A percentile compares a stretch with the other conserved stretches of the same genome.
Evolutionary conservation across 1,139 yeast species (phyloP).

Genomic region (Pichia cactophila): DNA sequence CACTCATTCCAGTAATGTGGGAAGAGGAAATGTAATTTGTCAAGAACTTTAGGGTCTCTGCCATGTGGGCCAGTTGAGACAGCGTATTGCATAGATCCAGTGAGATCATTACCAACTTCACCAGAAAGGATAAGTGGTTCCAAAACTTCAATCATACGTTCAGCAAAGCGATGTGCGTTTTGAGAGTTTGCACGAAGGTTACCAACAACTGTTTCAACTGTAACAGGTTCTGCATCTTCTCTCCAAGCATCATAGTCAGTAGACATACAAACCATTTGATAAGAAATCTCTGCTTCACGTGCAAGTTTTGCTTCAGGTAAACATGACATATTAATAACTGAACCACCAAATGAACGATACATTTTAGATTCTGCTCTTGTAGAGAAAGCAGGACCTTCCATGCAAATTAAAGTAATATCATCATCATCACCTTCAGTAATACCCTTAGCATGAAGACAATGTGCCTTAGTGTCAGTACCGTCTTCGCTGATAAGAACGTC

Average conservation of each 20-base stretch:
- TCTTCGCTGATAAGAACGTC: conserved; percentile 41
- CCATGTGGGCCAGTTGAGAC: conserved; percentile 77
- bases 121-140: conserved; percentile 56
- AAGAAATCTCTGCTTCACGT: conserved; percentile 91
- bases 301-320: conserved; percentile 95
- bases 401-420: conserved; percentile 82
- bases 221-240: conserved; percentile 89
- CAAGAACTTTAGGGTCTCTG: conserved; percentile 62
- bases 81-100: conserved; percentile 72
- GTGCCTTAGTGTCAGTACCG: conserved; percentile 19
- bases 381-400: conserved; percentile 99
- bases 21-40: conserved; percentile 77
- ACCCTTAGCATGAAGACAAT: conserved; percentile 46
- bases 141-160: conserved; percentile 56
- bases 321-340: conserved; percentile 93
- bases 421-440: conserved; percentile 37
- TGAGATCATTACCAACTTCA: conserved; percentile 58
- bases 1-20: conserved; percentile 81
- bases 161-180: conserved; percentile 77
- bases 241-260: conserved; percentile 99
- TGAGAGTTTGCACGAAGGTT: conserved; percentile 81
- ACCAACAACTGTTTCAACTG: conserved; percentile 92
- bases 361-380: conserved; percentile 94
- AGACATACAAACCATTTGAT: conserved; percentile 98
- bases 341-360: conserved; percentile 87